Evolutionary conservation across 352 stramenopile genomes (phyloP), one percentile per base, ranked within the genome.

Genomic region (Pythium aristosporum): DNA sequence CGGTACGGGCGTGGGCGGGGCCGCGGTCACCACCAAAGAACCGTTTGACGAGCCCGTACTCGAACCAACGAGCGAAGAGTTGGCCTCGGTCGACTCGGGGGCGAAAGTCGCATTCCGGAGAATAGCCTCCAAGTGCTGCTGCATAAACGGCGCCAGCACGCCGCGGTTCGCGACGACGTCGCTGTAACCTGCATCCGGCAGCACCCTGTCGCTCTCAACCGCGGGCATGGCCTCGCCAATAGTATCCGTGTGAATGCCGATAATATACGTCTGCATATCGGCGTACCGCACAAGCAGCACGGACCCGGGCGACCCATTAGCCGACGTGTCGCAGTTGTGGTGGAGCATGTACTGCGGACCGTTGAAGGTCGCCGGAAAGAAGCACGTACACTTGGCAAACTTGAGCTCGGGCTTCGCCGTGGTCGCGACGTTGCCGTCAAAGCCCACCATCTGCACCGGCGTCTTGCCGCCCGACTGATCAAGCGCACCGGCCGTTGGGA

Each of bases 271-370:
- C 52, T 84, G 63, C 41, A 85, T 57, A 50, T 59, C 75, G 21
- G 76, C 74, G 57, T 80, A 88, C 15, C 76, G 74, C 49, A 88
- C 79, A 8, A 91, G 64, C 71, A 92, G 64, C 0, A 80, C 80
- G 1, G 83, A 79, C 0, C 83, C 83, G 1, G 73, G 65, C 2
- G 76, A 85, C 2, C 74, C 72, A n/a, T 71, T 71, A 2, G 20
- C 23, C 9, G 76, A 80, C 10, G 80, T 81, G 48, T 90, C 78
- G 34, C 83, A 90, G 55, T 85, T 71, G 71, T 92, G 79, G 47
- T 78, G 78, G 21, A 82, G 54, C 69, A 80, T 76, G 56, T 80
- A 88, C 30, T 73, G 58, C 15, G 70, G 69, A 0, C 71, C 73
- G 34, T 70, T 68, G 63, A 83, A 84, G n/a, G 64, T 65, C 18